A percentile compares a stretch with the other conserved stretches of the same genome.
Evolutionary conservation across 345 rosid species (phyloP).

Genomic region (Acer yangbiense): DNA sequence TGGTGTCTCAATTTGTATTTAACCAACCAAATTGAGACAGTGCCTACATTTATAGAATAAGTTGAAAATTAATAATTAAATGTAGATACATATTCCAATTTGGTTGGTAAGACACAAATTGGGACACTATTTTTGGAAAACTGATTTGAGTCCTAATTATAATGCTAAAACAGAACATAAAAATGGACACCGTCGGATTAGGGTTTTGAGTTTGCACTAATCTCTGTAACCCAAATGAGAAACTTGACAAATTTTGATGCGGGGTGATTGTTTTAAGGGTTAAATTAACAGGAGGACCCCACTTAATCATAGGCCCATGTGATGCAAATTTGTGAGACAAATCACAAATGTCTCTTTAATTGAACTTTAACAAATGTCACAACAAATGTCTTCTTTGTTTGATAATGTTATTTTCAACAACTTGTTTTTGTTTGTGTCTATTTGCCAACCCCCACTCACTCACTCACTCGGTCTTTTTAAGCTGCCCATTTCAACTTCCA

Average conservation of each 20-base stretch:
- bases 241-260: background rate
- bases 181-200: slow-evolving; percentile 10
- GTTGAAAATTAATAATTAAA: too few species aligned
- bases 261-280: background rate
- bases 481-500: slow-evolving; percentile 22
- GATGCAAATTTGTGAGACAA: slow-evolving; percentile 24
- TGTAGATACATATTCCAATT: too few species aligned
- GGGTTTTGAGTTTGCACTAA: background rate
- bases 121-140: too few species aligned
- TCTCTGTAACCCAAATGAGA: background rate
- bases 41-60: too few species aligned
- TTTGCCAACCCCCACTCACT: background rate
- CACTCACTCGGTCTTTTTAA: slow-evolving; percentile 27
- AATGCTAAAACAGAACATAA: background rate
- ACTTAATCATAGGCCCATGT: slow-evolving; percentile 11
- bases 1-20: too few species aligned
- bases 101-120: too few species aligned
- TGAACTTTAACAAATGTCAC: background rate
- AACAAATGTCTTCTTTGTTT: background rate
- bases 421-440: background rate
- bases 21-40: too few species aligned
- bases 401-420: slow-evolving; percentile 16
- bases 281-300: background rate
- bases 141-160: background rate
- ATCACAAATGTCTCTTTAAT: background rate